Evolutionary conservation across 2,329 filamentous ascomycete species (phyloP).

Genomic region (Tolypocladium album): DNA sequence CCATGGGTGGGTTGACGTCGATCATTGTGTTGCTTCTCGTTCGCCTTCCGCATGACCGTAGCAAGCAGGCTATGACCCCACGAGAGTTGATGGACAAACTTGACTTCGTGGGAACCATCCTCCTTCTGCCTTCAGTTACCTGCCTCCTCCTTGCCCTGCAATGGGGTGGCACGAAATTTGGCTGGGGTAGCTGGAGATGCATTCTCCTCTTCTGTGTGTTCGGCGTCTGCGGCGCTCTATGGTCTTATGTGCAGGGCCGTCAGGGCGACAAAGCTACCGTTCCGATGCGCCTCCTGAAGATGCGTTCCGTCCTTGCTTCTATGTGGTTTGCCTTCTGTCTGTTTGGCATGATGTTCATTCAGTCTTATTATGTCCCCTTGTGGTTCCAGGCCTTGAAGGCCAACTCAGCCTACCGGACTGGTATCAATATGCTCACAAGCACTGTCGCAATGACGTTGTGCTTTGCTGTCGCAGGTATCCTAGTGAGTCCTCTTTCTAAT

Average conservation of each 20-base stretch:
- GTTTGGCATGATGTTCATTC: not conserved
- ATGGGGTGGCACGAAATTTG: not conserved
- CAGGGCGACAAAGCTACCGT: not conserved
- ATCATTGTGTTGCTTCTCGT: not conserved
- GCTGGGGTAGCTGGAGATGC: not conserved
- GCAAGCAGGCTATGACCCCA: not conserved
- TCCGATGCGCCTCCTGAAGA: not conserved
- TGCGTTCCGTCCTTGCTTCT: not conserved
- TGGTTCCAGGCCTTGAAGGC: not conserved
- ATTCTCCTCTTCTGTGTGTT: not conserved
- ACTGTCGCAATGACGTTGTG: not conserved
- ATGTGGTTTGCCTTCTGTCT: not conserved
- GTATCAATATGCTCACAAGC: not conserved
- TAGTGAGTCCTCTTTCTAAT: not conserved
- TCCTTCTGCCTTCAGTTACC: not conserved
- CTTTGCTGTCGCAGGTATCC: not conserved
- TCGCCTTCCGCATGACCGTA: not conserved
- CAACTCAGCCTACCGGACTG: not conserved
- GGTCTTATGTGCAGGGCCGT: not conserved
- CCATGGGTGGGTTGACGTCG: not conserved
- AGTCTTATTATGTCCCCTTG: not conserved
- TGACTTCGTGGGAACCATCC: not conserved
- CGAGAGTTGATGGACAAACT: not conserved
- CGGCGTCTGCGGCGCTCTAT: not conserved
- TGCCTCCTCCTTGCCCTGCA: not conserved